phyloP scores from a whole-genome alignment of 768 basidiomycete genomes.

The Dictyophora rubrovolvata region DNA sequence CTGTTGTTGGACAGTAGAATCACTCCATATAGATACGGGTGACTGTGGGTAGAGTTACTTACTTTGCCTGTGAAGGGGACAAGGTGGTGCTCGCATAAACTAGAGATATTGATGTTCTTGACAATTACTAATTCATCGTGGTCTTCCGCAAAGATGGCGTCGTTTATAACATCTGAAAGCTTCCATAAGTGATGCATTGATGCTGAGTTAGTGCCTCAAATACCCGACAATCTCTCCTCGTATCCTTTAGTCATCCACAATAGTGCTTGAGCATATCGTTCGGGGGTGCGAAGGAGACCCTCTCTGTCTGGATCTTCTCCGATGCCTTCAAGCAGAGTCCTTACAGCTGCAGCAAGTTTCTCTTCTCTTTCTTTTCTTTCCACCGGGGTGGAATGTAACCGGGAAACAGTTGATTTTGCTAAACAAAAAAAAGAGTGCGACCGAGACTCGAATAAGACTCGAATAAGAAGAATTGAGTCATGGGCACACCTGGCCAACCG shows the following conservation, averaged over 20 bases:
- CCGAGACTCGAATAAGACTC: no score
- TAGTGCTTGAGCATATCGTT: conserved; percentile 91
- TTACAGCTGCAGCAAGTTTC: conserved; percentile 73
- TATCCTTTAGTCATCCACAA: conserved; percentile 99
- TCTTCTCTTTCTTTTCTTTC: conserved; percentile 65
- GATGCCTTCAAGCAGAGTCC: conserved; percentile 91
- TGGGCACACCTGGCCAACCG: conserved; percentile 76
- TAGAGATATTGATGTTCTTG: conserved; percentile 93
- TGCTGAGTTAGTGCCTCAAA: neutral
- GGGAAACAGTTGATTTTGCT: conserved; percentile 87
- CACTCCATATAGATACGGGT: no score
- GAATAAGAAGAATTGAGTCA: no score
- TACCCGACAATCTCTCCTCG: conserved; percentile 88
- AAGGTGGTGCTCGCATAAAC: conserved; percentile 96
- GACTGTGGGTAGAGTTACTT: neutral
- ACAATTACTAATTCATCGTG: conserved; percentile 99
- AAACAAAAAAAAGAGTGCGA: conserved; percentile 12
- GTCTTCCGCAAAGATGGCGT: conserved; percentile 96
- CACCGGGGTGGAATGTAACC: conserved; percentile 68
- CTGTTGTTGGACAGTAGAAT: conserved; percentile 29
- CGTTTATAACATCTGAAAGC: conserved; percentile 84
- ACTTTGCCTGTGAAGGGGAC: conserved; percentile 98
- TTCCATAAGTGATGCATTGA: neutral
- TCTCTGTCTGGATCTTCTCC: conserved; percentile 97
- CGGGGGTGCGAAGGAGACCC: conserved; percentile 84